Evolutionary conservation across 2,329 filamentous ascomycete species (phyloP).

Genomic region (Pseudopyrenochaeta lycopersici): DNA sequence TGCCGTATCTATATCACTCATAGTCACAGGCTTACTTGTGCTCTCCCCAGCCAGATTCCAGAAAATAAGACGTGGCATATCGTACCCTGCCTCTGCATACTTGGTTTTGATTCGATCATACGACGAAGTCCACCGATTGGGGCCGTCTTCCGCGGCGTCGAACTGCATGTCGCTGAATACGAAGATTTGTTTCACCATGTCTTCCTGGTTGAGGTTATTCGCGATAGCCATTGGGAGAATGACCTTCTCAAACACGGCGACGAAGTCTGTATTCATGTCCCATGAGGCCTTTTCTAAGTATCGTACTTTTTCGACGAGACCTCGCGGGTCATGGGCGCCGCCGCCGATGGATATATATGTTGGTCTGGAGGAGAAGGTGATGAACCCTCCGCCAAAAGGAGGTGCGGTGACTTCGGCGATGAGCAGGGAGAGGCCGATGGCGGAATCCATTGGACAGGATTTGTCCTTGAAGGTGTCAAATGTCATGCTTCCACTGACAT

Average conservation of each 20-base stretch:
- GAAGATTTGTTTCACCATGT: constrained; percentile 70
- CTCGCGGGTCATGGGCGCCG: constrained; percentile 37
- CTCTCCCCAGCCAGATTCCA: constrained; percentile 65
- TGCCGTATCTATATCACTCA: constrained; percentile 56
- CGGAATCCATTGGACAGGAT: constrained; percentile 61
- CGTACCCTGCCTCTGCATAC: constrained; percentile 62
- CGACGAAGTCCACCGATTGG: constrained; percentile 54
- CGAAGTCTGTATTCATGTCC: constrained; percentile 62
- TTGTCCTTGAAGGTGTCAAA: constrained; percentile 53
- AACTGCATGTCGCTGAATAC: constrained; percentile 72
- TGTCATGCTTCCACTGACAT: constrained; percentile 65
- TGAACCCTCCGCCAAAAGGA: constrained; percentile 65
- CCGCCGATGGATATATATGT: constrained; percentile 52
- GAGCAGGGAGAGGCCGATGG: constrained; percentile 66
- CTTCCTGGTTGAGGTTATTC: constrained; percentile 61
- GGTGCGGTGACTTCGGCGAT: constrained; percentile 62
- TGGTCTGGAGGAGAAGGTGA: constrained; percentile 61
- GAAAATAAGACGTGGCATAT: constrained; percentile 67
- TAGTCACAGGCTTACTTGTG: constrained; percentile 61
- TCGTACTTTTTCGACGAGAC: constrained; percentile 55
- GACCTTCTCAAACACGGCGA: constrained; percentile 62
- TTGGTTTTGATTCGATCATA: constrained; percentile 60
- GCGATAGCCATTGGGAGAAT: constrained; percentile 64
- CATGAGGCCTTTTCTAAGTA: constrained; percentile 46
- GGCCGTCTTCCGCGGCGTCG: constrained; percentile 45